A percentile compares a stretch with the other conserved stretches of the same genome.
These are phyloP conservation scores for Talaromyces nanjingensis DNA, from an alignment of 495 filamentous ascomycete genomes.

Conservation along the genomic window DNA sequence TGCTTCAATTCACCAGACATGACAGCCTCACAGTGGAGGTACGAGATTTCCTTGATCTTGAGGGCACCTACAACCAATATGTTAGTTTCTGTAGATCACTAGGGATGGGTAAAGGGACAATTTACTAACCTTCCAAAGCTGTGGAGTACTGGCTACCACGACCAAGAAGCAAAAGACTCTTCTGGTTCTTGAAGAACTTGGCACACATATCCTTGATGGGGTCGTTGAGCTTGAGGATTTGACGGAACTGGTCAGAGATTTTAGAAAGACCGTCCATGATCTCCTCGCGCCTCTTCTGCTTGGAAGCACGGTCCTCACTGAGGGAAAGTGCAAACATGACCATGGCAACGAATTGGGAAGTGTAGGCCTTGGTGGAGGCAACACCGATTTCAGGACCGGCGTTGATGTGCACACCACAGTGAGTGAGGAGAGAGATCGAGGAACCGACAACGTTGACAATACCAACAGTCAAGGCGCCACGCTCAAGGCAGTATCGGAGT, in stretches of 20 bases:
- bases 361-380: conserved; percentile 97
- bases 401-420: conserved; percentile 99
- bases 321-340: conserved; percentile 98
- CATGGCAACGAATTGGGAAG: conserved; percentile 97
- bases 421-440: conserved; percentile 94
- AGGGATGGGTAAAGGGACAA: not conserved
- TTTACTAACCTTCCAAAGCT: conserved; percentile 73
- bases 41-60: conserved; percentile 99
- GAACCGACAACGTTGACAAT: conserved; percentile 98
- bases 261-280: conserved; percentile 90
- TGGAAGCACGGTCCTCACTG: conserved; percentile 91
- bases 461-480: conserved; percentile 92
- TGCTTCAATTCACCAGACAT: conserved; percentile 99
- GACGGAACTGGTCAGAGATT: conserved; percentile 84
- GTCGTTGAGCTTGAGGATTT: conserved; percentile 83
- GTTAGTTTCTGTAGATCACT: conserved; percentile 11
- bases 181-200: conserved; percentile 92
- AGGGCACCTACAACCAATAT: conserved; percentile 54
- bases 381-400: conserved; percentile 98
- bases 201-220: conserved; percentile 88
- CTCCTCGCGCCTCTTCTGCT: conserved; percentile 85
- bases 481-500: conserved; percentile 92
- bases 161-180: conserved; percentile 86
- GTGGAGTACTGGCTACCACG: conserved; percentile 95
- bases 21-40: conserved; percentile 98